Evolutionary conservation across 176 grass and related monocot species (phyloP), one percentile per base, ranked within the genome.

Genomic region (Musa itinerans): DNA sequence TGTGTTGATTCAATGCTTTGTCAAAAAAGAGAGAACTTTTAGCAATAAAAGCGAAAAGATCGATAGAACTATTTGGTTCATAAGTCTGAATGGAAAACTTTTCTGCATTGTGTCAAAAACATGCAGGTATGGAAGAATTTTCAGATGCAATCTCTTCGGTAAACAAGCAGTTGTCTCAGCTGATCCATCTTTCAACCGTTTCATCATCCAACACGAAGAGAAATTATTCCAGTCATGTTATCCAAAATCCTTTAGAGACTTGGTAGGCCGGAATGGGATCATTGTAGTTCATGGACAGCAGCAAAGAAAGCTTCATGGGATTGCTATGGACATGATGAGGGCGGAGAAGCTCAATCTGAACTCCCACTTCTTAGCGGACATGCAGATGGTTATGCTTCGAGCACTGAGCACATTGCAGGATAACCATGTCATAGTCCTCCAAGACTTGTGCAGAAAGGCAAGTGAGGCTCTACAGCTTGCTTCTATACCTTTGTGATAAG

Each of bases 181-280:
- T 55, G 71, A 74, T 74, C 71, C 71, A 6, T 11, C 9, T 11
- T 74, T 74, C 71, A 74, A 74, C 71, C 52, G 71, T 26, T 74
- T 74, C 52, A 26, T 74, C 11, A 74, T 74, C 22, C 71, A 74
- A 16, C 53, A 74, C 3, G 71, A 74, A 74, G 71, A 52, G 23
- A 74, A 55, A 25, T 74, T 74, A 12, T 74, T 74, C 71, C 50
- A 74, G 22, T 74, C 71, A 54, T 74, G 71, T 24, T 74, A 74
- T 74, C 71, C 71, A 55, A 74, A 74, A 27, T 74, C 71, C 12
- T 74, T 74, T 21, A 3, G 52, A 3, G 71, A 74, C 56, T 56
- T 74, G 52, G 71, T 74, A 25, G 71, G 71, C 50, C 53, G 15
- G 52, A 74, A 56, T 55, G 71, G 71, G 15, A 52, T 74, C 20